A percentile compares a stretch with the other conserved stretches of the same genome.
These are phyloP conservation scores for Lachnellula subtilissima DNA, from an alignment of 2,329 filamentous ascomycete genomes.

Conservation along the genomic window DNA sequence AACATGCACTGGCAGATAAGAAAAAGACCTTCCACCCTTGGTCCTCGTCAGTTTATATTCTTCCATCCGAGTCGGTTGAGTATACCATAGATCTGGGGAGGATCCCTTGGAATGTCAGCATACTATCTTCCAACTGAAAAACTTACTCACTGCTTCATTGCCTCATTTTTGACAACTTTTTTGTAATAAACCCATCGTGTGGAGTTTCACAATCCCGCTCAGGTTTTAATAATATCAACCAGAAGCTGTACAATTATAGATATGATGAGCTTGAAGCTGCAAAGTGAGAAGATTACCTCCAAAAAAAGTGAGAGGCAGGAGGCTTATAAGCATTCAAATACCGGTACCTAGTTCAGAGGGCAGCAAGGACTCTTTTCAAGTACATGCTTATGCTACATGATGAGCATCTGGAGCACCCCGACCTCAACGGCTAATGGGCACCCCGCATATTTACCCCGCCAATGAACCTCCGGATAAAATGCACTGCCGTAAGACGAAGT, in stretches of 20 bases:
- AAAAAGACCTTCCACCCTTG: conserved; percentile 64
- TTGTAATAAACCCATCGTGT: conserved; percentile 28
- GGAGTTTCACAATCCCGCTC: background rate
- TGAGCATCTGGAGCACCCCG: conserved; percentile 2
- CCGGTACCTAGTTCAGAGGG: background rate
- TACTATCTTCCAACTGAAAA: background rate
- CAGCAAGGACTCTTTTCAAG: background rate
- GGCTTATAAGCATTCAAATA: background rate
- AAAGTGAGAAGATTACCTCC: no score
- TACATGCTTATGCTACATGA: no score
- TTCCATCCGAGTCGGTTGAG: background rate
- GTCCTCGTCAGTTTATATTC: conserved; percentile 5
- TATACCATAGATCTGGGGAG: conserved; percentile 26
- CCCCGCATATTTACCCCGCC: background rate
- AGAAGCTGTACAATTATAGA: background rate
- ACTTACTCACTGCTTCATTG: conserved; percentile 49
- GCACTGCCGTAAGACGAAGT: background rate
- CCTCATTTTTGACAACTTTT: conserved; percentile 52
- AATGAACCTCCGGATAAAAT: conserved; percentile 3
- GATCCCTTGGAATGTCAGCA: conserved; percentile 19
- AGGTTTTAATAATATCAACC: background rate
- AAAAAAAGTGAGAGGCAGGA: background rate
- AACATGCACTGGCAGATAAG: conserved; percentile 54
- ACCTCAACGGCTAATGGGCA: background rate
- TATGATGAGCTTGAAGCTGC: background rate